Evolutionary conservation across 1,139 yeast species (phyloP).

Genomic region (Scheffersomyces titani): DNA sequence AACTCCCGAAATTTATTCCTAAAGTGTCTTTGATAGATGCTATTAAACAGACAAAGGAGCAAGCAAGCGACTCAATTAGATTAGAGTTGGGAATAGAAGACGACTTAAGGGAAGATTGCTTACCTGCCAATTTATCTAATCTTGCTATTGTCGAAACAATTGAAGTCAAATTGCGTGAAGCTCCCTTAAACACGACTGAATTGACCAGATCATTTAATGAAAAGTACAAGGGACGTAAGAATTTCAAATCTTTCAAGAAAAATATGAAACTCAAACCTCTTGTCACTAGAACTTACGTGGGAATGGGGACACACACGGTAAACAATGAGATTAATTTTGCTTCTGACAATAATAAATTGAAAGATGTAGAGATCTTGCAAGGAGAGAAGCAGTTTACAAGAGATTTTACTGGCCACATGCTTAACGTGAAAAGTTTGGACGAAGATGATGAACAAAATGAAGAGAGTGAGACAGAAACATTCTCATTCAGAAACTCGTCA

Average conservation of each 20-base stretch:
- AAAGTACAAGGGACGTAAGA: conserved; percentile 27
- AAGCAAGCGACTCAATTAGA: conserved; percentile 25
- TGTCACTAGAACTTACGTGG: conserved; percentile 27
- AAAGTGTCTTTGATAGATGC: conserved; percentile 35
- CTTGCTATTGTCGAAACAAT: conserved; percentile 40
- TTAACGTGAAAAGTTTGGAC: conserved; percentile 19
- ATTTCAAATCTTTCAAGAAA: conserved; percentile 40
- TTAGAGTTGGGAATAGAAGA: conserved; percentile 29
- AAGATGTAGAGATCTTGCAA: conserved; percentile 6
- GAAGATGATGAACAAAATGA: conserved; percentile 10
- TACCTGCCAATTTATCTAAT: conserved; percentile 13
- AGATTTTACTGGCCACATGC: conserved; percentile 32
- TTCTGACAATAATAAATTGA: conserved; percentile 2
- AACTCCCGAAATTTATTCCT: conserved; percentile 17
- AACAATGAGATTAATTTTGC: conserved; percentile 14
- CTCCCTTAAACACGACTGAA: background rate
- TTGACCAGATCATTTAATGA: conserved; percentile 1
- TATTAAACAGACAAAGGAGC: conserved; percentile 29
- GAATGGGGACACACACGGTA: conserved; percentile 19
- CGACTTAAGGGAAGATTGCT: conserved; percentile 6
- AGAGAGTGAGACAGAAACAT: conserved; percentile 6
- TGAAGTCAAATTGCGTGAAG: conserved; percentile 20
- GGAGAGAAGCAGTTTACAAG: conserved; percentile 10
- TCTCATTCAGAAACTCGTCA: conserved; percentile 3
- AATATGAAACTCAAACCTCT: conserved; percentile 21